Conservation (phyloP, 495 filamentous ascomycete species). For the Tuber magnatum region DNA sequence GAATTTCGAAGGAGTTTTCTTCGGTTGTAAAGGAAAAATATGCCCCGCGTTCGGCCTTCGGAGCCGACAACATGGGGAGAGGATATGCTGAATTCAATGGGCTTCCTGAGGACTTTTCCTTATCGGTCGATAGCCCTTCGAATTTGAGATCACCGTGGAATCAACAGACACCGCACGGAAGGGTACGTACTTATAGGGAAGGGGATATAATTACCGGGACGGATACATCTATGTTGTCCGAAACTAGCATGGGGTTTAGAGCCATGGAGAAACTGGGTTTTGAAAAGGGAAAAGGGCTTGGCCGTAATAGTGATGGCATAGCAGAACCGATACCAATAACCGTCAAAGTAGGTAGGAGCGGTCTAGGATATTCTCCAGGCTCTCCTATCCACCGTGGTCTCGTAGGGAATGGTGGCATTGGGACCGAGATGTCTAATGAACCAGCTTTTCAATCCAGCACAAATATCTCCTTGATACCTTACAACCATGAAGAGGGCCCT, state of each 20-base stretch:
- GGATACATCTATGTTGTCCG: background rate
- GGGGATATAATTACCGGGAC: background rate
- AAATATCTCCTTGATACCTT: background rate
- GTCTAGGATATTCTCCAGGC: background rate
- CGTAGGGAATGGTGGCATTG: background rate
- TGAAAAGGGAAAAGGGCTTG: background rate
- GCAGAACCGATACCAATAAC: background rate
- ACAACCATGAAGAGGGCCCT: background rate
- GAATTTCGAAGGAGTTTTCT: background rate
- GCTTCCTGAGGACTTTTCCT: background rate
- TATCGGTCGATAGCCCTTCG: background rate
- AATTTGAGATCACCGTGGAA: background rate
- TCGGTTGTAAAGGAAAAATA: background rate
- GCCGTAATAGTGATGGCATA: background rate
- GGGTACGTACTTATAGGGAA: background rate
- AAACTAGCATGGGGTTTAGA: background rate
- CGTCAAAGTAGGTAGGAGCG: background rate
- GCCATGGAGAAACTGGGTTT: conserved; percentile 2
- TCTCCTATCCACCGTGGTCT: background rate
- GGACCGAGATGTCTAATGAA: background rate
- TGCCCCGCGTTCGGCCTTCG: background rate
- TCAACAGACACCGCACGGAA: background rate
- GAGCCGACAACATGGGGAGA: background rate
- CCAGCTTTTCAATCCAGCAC: background rate
- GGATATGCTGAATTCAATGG: background rate